Percentiles rank a stretch among this genome's conserved stretches.
Conservation (phyloP, 495 filamentous ascomycete genomes). For the Amniculicola lignicola region DNA sequence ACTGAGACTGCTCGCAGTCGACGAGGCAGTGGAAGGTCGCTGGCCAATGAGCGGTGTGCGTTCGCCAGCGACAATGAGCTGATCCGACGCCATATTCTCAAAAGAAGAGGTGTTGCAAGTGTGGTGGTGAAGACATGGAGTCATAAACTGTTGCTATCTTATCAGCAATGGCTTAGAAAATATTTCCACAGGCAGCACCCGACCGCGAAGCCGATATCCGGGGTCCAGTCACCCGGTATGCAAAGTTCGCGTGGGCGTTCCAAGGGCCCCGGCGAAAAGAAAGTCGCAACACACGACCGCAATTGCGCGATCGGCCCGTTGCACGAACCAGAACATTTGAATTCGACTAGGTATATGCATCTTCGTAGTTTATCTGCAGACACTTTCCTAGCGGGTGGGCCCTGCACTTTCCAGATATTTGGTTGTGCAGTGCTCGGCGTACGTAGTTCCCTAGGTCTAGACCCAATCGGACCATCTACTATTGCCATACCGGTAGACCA, state of each 20-base stretch:
- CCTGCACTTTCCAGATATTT: background rate
- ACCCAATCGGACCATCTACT: constrained; percentile 35
- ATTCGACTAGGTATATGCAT: background rate
- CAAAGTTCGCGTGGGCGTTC: background rate
- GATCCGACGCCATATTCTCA: background rate
- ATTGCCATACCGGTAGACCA: constrained; percentile 38
- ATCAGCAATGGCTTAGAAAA: background rate
- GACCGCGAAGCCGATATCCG: background rate
- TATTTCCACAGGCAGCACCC: background rate
- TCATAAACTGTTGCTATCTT: background rate
- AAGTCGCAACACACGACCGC: constrained; percentile 6
- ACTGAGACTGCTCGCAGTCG: constrained; percentile 4
- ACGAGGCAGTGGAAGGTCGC: background rate
- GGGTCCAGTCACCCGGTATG: background rate
- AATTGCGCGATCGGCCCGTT: constrained; percentile 9
- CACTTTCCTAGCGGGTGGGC: background rate
- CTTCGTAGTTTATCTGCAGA: background rate
- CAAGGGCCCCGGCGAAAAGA: background rate
- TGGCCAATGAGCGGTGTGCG: background rate
- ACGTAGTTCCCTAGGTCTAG: constrained; percentile 5
- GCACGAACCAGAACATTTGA: constrained; percentile 1
- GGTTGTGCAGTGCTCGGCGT: background rate
- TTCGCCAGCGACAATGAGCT: background rate
- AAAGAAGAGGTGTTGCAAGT: background rate
- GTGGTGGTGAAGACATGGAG: background rate